Percentiles rank a stretch among this genome's conserved stretches.
phyloP scores from a whole-genome alignment of 164 flowering plant species.

The Kalanchoe fedtschenkoi region DNA sequence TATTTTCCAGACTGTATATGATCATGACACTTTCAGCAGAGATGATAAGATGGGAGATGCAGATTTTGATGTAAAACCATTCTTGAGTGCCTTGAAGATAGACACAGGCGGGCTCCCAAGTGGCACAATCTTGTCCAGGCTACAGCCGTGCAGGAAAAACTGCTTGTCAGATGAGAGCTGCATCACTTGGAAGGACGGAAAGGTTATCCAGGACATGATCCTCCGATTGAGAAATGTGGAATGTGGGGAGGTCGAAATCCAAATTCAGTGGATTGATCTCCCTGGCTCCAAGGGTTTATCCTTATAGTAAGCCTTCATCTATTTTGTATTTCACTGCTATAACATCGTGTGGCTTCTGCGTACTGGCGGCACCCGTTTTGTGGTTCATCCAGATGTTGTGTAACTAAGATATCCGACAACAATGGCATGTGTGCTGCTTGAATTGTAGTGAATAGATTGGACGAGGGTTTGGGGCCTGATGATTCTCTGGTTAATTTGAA shows the following conservation, averaged over 20 bases:
- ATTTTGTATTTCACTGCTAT: neutral
- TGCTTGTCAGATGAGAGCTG: conserved; percentile 59
- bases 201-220: conserved; percentile 40
- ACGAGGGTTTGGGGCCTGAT: too few species aligned
- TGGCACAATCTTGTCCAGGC: conserved; percentile 38
- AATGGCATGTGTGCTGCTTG: too few species aligned
- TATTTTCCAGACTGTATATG: conserved; percentile 42
- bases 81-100: conserved; percentile 45
- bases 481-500: too few species aligned
- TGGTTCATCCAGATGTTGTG: neutral
- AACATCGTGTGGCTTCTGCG: neutral
- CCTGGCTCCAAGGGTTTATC: conserved; percentile 31
- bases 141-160: conserved; percentile 45
- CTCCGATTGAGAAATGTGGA: conserved; percentile 66
- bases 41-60: conserved; percentile 88
- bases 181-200: conserved; percentile 34
- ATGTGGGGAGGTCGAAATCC: conserved; percentile 68
- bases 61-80: conserved; percentile 40
- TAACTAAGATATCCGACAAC: too few species aligned
- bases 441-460: too few species aligned
- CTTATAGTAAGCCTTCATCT: neutral
- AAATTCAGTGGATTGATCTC: conserved; percentile 52
- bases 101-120: conserved; percentile 25
- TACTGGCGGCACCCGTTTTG: neutral
- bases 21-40: conserved; percentile 42